Conservation (phyloP, 2,329 filamentous ascomycete species). For the Talaromyces pinophilus region DNA sequence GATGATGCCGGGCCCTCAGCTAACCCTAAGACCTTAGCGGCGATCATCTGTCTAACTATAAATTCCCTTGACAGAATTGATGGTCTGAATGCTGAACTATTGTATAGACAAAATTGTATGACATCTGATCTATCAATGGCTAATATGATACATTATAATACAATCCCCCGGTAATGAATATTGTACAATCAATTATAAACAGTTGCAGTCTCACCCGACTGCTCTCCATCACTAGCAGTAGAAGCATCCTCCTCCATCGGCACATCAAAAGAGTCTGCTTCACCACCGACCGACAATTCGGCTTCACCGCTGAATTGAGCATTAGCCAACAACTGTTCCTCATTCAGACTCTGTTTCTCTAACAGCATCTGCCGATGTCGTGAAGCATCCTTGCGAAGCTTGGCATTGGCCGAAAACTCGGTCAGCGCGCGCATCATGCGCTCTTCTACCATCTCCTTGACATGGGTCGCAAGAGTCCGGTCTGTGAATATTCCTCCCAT, state of each 20-base stretch:
- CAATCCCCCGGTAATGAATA: neutral
- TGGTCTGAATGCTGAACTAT: neutral
- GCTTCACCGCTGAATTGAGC: conserved; percentile 20
- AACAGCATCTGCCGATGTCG: conserved; percentile 41
- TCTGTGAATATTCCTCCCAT: conserved; percentile 78
- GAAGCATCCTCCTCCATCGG: conserved; percentile 5
- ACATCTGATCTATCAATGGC: neutral
- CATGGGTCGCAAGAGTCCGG: conserved; percentile 73
- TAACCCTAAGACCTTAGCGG: conserved; percentile 5
- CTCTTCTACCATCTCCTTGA: conserved; percentile 74
- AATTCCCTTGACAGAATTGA: no score
- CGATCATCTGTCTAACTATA: neutral
- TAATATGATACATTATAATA: conserved; percentile 13
- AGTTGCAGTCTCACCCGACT: neutral
- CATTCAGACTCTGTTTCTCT: conserved; percentile 37
- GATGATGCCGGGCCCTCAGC: neutral
- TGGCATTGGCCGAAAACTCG: conserved; percentile 55
- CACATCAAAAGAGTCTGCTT: conserved; percentile 12
- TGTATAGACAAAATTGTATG: neutral
- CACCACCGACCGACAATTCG: neutral
- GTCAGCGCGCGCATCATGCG: conserved; percentile 67
- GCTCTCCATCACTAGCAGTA: neutral
- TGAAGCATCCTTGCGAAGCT: conserved; percentile 43
- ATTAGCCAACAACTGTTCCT: conserved; percentile 31
- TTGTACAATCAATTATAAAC: conserved; percentile 3